Base-by-base conservation (phyloP, 75 land plant species). In the Pseudotsuga menziesii region DNA sequence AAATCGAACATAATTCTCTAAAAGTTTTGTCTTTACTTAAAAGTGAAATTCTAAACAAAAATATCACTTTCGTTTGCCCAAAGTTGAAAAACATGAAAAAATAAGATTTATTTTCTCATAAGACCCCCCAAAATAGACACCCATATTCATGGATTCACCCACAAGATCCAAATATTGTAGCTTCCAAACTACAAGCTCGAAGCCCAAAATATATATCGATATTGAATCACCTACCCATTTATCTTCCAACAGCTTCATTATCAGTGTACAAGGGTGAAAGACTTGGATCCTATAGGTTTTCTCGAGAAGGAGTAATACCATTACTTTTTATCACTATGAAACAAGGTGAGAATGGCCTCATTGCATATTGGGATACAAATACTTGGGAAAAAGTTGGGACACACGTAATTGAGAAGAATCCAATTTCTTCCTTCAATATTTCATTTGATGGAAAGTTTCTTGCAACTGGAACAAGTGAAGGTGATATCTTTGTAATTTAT, bases 161-260 rank as follows among this genome's bases (percentile, higher is more conserved):
- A n/a, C n/a, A n/a, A n/a, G n/a, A n/a, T n/a, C 97, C 94, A 26
- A 89, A 88, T 55, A 67, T 78, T 44, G 83, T 93, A 67, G 94
- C 97, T 74, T 88, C 98, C 26, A 91, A 88, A 78, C 77, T 96
- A 75, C 97, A 91, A 75, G 88, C 93, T 59, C 86, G 97, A 74
- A 93, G 97, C 79, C 97, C 98, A 35, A 96, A 91, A 76, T 96
- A 96, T 78, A 90, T 96, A 56, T 94, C 97, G 19, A 78, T 96
- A 29, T 84, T 96, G 78, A 96, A 94, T 74, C 98, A 96, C 82
- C 89, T 94, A 29, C 89, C 97, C 54, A 96, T 96, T 78, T 96
- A 91, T 78, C 86, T 96, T 56, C 98, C n/a, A n/a, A n/a, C n/a
- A n/a, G n/a, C n/a, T n/a, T n/a, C n/a, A n/a, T n/a, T n/a, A n/a